These are phyloP conservation scores for Xylariaceae sp. DNA, from an alignment of 2,329 filamentous ascomycete genomes.

Conservation along the genomic window DNA sequence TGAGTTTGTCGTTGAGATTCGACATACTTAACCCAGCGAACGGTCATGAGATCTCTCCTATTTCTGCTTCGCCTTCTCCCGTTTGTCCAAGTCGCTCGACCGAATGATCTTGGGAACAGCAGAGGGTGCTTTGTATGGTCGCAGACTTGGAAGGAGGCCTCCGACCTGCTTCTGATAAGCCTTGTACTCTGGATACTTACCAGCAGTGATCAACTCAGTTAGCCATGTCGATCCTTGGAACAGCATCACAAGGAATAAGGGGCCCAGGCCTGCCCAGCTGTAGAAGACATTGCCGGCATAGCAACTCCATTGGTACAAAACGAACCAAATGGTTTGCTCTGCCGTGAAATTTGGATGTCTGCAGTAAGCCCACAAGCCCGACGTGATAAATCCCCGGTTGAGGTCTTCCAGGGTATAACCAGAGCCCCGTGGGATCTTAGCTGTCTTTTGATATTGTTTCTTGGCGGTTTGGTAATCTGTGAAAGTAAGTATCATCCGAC, in stretches of 20 bases:
- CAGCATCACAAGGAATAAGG: conserved; percentile 64
- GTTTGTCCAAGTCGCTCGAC: conserved; percentile 47
- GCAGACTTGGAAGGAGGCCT: conserved; percentile 67
- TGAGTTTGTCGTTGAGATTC: background rate
- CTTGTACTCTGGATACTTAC: conserved; percentile 84
- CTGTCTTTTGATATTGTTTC: conserved; percentile 64
- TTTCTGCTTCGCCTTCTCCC: conserved; percentile 39
- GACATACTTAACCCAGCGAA: background rate
- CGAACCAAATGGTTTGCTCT: conserved; percentile 86
- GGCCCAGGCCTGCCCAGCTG: conserved; percentile 74
- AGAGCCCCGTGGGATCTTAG: conserved; percentile 60
- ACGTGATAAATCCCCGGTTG: conserved; percentile 81
- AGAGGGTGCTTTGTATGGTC: conserved; percentile 39
- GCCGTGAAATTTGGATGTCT: conserved; percentile 93
- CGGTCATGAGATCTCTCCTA: conserved; percentile 18
- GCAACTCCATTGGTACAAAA: conserved; percentile 83
- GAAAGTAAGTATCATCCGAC: conserved; percentile 16
- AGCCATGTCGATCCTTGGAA: conserved; percentile 88
- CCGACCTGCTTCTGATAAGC: conserved; percentile 79
- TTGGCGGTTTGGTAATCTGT: conserved; percentile 78
- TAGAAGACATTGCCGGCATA: conserved; percentile 63
- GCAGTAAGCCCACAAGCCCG: conserved; percentile 80
- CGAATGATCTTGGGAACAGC: conserved; percentile 43
- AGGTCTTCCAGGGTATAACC: conserved; percentile 67
- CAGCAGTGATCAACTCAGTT: conserved; percentile 72